Evolutionary conservation across 2,329 filamentous ascomycete species (phyloP).

Genomic region (Cadophora sp.): DNA sequence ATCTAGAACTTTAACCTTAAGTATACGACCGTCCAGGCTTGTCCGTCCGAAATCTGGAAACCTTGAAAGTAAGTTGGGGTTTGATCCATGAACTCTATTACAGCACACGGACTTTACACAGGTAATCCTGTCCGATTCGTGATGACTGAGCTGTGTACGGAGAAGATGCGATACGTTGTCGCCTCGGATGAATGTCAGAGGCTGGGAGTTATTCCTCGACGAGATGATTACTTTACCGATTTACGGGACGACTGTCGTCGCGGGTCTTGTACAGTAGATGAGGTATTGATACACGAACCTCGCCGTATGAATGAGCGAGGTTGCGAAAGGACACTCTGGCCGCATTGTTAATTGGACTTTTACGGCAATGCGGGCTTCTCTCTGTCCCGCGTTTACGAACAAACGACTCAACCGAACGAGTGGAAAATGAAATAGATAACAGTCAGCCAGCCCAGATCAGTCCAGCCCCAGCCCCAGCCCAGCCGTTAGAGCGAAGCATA

Average conservation of each 20-base stretch:
- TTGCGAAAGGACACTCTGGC: constrained; percentile 1
- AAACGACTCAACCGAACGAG: neutral
- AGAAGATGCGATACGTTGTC: no score
- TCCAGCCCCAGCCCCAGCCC: neutral
- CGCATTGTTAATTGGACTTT: neutral
- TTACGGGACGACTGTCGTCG: no score
- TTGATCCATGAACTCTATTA: neutral
- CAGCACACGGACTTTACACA: neutral
- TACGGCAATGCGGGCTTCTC: neutral
- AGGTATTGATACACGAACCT: neutral
- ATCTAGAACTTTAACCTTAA: constrained; percentile 13
- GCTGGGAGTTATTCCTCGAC: neutral
- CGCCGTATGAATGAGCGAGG: no score
- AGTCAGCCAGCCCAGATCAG: neutral
- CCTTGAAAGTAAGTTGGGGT: neutral
- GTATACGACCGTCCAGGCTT: neutral
- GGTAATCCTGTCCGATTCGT: neutral
- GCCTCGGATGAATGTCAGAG: neutral
- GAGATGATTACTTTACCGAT: no score
- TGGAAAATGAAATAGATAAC: neutral
- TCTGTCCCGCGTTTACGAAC: neutral
- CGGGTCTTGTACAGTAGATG: no score
- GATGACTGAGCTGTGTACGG: neutral
- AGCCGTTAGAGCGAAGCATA: neutral
- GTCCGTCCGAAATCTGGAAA: no score